phyloP scores from a whole-genome alignment of 352 stramenopile genomes.

The Phytopythium kandeliae region DNA sequence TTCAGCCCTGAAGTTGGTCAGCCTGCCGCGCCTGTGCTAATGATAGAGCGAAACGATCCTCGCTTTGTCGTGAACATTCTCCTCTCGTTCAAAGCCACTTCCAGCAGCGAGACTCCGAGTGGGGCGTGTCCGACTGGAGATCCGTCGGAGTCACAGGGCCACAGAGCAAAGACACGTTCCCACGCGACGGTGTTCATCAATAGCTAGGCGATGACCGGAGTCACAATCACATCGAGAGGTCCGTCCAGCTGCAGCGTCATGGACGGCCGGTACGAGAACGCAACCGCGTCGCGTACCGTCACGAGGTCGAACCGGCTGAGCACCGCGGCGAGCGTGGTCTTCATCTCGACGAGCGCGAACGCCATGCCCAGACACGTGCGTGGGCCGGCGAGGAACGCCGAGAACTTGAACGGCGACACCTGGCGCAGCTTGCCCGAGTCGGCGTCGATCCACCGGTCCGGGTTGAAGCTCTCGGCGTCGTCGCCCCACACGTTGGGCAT shows the following conservation, averaged over 20 bases:
- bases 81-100: neutral
- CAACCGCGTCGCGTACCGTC: slow-evolving; percentile 30
- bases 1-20: too few species aligned
- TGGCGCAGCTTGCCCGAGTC: slow-evolving; percentile 30
- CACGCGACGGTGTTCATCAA: neutral
- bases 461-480: slow-evolving; percentile 55
- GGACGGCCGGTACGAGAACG: slow-evolving; percentile 34
- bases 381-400: slow-evolving; percentile 54
- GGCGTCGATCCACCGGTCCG: slow-evolving; percentile 57
- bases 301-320: slow-evolving; percentile 46
- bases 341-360: slow-evolving; percentile 57
- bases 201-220: neutral
- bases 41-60: neutral
- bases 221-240: slow-evolving; percentile 18
- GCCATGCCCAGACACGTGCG: slow-evolving; percentile 69
- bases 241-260: slow-evolving; percentile 43
- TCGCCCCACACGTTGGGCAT: slow-evolving; percentile 54
- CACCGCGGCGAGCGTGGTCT: slow-evolving; percentile 48
- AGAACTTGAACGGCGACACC: slow-evolving; percentile 60
- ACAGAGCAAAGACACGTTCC: neutral
- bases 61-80: slow-evolving; percentile 1
- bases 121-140: too few species aligned
- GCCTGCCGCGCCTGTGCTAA: too few species aligned
- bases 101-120: too few species aligned
- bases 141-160: neutral